Conservation (phyloP, 2,329 filamentous ascomycete genomes). For the Curvularia sp. region DNA sequence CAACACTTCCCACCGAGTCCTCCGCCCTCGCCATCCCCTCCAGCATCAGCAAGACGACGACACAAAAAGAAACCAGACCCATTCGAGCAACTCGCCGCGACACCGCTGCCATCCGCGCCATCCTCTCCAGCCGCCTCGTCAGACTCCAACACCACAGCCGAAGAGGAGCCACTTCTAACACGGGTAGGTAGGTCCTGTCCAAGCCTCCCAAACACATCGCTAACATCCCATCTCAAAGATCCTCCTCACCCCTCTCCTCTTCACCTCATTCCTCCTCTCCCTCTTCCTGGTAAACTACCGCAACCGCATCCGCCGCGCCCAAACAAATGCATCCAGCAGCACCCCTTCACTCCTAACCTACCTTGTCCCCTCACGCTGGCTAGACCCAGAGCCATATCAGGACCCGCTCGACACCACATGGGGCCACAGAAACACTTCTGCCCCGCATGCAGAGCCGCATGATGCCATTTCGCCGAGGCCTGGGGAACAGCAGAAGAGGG, state of each 20-base stretch:
- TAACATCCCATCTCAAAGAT: constrained; percentile 32
- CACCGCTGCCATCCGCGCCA: constrained; percentile 32
- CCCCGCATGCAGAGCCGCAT: constrained; percentile 33
- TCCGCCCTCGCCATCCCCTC: constrained; percentile 40
- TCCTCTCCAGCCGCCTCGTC: constrained; percentile 24
- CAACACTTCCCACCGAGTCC: neutral
- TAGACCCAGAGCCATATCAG: constrained; percentile 56
- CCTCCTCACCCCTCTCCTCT: constrained; percentile 68
- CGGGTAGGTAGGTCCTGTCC: constrained; percentile 25
- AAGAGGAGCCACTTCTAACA: constrained; percentile 31
- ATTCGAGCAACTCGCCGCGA: constrained; percentile 40
- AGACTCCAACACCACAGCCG: constrained; percentile 17
- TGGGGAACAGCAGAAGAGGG: constrained; percentile 12
- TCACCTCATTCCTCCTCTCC: constrained; percentile 70
- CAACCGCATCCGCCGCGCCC: constrained; percentile 59
- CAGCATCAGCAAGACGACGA: constrained; percentile 21
- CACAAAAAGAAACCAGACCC: constrained; percentile 40
- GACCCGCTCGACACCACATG: constrained; percentile 42
- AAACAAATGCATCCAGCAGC: constrained; percentile 29
- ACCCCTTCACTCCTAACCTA: constrained; percentile 30
- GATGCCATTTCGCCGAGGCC: constrained; percentile 25
- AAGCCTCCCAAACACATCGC: neutral
- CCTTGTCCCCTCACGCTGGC: constrained; percentile 34
- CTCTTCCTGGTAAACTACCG: constrained; percentile 68
- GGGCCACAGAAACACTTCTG: constrained; percentile 21